Evolutionary conservation across 768 basidiomycete genomes (phyloP), one percentile per base, ranked within the genome.

Genomic region (Austroboletus eburneus): DNA sequence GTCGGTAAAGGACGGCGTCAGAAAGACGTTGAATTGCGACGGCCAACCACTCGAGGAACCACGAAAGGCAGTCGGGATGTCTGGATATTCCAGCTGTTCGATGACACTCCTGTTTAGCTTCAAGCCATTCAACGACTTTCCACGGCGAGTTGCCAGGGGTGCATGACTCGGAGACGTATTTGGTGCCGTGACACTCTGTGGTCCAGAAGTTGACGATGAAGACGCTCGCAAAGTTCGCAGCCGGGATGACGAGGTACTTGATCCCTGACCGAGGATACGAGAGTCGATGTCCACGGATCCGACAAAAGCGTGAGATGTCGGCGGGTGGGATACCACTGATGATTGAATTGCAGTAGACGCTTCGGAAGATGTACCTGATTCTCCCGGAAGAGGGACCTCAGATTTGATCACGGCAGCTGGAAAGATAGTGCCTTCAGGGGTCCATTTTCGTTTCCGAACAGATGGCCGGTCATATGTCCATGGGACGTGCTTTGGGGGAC

Each of bases 41-140:
- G 61, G 64, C 51, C 65, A 64, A 18, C 57, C 44, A 7, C 62
- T 54, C 0, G 69, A 60, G 4, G 71, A 69, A 13, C 72, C 69
- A 13, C 66, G 61, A 57, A 74, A 75, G 7, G 73, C 68, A 14
- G 67, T 71, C 6, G 72, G 73, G 13, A 75, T 69, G 42, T 66
- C 67, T 18, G 73, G 72, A 45, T 74, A 75, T 7, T 62, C 50
- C 50, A 55, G 14, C 14, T 49, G 48, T 39, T 58, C 48, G 36
- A 55, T 52, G 30, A 46, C 54, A 33, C 27, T 35, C 16, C 37
- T 49, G 38, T 45, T 66, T 46, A 52, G 46, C 45, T 45, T 65
- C 32, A 72, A 50, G 17, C 53, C 39, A 18, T 62, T 67, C 4
- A 65, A 48, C 29, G 63, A 58, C 57, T 64, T 62, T 35, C 73